Base-by-base conservation (phyloP, 2,329 filamentous ascomycete species). In the Sporothrix globosa region DNA sequence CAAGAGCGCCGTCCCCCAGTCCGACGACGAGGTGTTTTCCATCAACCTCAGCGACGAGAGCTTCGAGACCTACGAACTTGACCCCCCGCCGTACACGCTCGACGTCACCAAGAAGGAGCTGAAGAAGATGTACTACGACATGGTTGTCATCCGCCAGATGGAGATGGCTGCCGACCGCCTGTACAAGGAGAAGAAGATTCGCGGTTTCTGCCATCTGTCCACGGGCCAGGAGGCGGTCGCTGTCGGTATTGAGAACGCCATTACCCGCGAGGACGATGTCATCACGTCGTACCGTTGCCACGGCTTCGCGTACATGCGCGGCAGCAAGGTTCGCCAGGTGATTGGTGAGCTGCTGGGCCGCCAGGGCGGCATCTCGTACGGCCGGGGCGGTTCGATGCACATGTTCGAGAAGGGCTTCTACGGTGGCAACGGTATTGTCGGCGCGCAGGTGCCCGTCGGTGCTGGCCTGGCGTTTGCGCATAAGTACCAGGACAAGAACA, bases 121-220 rank as follows among this genome's bases (percentile, higher is more conserved):
- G 81, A 98, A 97, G 90, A 87, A 96, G 87, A 98, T 98, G 90
- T 99, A 99, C 88, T 91, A 91, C 82, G 93, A 98, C 82, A 98
- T 99, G 96, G 95, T 98, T 69, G 86, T 89, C 75, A 90, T 93
- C 79, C 90, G 95, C 84, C 96, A 97, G 82, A 97, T 99, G 96
- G 96, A 99, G 85, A 97, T 99, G 95, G 94, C 95, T 76, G 93
- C 96, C 84, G 96, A 99, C 81, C 90, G 95, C 81, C 87, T 99
- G 79, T 99, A 99, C 92, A 99, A 99, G 87, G 96, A 98, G 87
- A 99, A 99, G 91, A 98, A 99, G 88, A 98, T 99, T 78, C 92
- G 96, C 78, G 96, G 96, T 85, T 99, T 99, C 91, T 99, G 96
- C 86, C 96, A 99, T 85, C 84, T 99, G 83, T 98, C 96, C 72